Conservation (phyloP, 768 basidiomycete genomes). For the Termitomyces sp. region DNA sequence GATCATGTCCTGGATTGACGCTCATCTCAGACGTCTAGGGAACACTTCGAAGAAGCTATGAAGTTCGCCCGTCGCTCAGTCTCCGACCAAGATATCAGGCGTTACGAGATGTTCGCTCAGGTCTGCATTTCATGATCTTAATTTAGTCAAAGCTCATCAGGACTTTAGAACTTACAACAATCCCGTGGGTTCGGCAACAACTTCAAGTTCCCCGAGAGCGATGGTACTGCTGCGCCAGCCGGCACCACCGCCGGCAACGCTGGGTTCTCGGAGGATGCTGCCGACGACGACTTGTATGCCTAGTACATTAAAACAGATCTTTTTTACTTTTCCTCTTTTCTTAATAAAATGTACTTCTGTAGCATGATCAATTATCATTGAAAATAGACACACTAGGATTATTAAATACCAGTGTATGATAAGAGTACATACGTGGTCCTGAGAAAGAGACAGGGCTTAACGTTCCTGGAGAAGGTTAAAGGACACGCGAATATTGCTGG, state of each 20-base stretch:
- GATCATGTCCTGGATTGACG: not conserved
- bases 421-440: not conserved
- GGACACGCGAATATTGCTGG: no score
- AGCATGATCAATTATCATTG: conserved; percentile 1
- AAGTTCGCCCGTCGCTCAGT: conserved; percentile 95
- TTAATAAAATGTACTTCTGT: conserved; percentile 7
- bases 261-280: conserved; percentile 76
- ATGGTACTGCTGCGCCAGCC: conserved; percentile 28
- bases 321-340: not conserved
- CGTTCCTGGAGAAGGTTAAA: no score
- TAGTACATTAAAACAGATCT: conserved; percentile 25
- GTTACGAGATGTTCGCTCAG: conserved; percentile 98
- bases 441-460: no score
- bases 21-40: conserved; percentile 35
- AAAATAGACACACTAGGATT: not conserved
- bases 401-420: not conserved
- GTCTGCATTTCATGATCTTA: conserved; percentile 27
- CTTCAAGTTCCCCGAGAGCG: conserved; percentile 97
- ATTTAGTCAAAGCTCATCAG: conserved; percentile 4
- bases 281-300: conserved; percentile 89
- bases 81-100: conserved; percentile 92
- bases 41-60: conserved; percentile 99
- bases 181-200: conserved; percentile 89
- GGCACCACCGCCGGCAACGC: conserved; percentile 51
- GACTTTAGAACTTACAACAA: conserved; percentile 77